Conservation (phyloP, 441 rosid genomes). For the Melastoma candidum region DNA sequence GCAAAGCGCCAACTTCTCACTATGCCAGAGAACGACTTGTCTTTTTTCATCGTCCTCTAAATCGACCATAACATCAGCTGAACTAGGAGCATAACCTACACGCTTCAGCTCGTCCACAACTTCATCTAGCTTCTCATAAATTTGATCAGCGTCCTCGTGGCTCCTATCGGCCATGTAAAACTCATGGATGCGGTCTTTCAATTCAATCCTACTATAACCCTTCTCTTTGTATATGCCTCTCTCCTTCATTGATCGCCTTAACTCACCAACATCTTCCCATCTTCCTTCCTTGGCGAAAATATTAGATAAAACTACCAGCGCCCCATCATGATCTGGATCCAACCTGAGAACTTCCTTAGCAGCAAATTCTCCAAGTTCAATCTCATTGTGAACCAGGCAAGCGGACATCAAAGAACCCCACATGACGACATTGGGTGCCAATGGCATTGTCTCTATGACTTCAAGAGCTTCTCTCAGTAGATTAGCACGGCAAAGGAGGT, state of each 20-base stretch:
- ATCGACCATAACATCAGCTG: conserved; percentile 24
- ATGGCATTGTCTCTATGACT: conserved; percentile 44
- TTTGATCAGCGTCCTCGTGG: conserved; percentile 27
- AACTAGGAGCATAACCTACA: conserved; percentile 22
- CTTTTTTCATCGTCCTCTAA: conserved; percentile 35
- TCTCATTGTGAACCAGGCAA: conserved; percentile 33
- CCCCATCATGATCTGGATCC: conserved; percentile 42
- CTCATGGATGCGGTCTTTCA: conserved; percentile 30
- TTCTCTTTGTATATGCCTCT: conserved; percentile 33
- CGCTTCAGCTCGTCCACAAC: conserved; percentile 26
- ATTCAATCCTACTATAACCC: conserved; percentile 42
- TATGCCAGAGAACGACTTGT: conserved; percentile 37
- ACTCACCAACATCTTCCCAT: conserved; percentile 38
- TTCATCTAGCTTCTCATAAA: conserved; percentile 35
- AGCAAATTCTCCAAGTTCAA: conserved; percentile 36
- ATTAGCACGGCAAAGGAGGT: conserved; percentile 46
- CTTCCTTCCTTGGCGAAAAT: conserved; percentile 39
- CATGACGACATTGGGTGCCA: conserved; percentile 43
- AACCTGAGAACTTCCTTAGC: conserved; percentile 37
- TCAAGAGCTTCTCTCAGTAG: conserved; percentile 41
- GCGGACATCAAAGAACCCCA: conserved; percentile 68
- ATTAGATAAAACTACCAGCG: conserved; percentile 41
- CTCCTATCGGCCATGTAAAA: conserved; percentile 36
- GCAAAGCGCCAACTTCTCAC: conserved; percentile 46
- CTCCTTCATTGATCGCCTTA: conserved; percentile 36